A percentile compares a stretch with the other conserved stretches of the same genome.
phyloP scores from a whole-genome alignment of 2,329 filamentous ascomycete species.

The Pseudohalonectria lignicola region DNA sequence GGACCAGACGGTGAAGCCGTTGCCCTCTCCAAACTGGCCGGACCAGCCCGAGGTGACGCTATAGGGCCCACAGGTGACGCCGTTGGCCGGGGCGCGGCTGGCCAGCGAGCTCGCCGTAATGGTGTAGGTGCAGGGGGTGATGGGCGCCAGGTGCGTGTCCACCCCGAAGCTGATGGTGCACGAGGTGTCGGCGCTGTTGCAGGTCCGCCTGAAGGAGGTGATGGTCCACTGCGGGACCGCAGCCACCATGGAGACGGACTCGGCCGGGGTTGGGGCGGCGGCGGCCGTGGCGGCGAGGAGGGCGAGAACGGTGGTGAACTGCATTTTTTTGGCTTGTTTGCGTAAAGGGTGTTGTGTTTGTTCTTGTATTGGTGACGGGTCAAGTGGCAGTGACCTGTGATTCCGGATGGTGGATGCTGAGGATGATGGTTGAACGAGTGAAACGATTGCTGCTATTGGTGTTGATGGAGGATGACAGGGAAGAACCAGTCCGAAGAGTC shows the following conservation, averaged over 20 bases:
- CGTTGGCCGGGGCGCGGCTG: conserved; percentile 21
- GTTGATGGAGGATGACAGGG: too few species aligned
- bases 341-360: too few species aligned
- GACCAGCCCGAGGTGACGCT: conserved; percentile 43
- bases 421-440: too few species aligned
- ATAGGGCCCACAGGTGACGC: conserved; percentile 34
- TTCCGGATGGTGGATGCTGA: too few species aligned
- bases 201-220: conserved; percentile 25
- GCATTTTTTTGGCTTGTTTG: conserved; percentile 3
- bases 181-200: conserved; percentile 22
- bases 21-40: conserved; percentile 38
- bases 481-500: too few species aligned
- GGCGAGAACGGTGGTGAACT: conserved; percentile 2
- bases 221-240: conserved; percentile 29
- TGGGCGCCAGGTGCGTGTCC: conserved; percentile 19
- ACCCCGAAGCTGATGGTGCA: conserved; percentile 34
- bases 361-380: too few species aligned
- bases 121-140: conserved; percentile 25
- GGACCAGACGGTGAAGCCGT: conserved; percentile 43
- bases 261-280: conserved; percentile 1
- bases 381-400: too few species aligned
- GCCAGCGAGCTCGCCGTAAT: conserved; percentile 21
- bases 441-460: too few species aligned
- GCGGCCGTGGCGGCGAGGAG: conserved; percentile 3
- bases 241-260: conserved; percentile 1